Evolutionary conservation across 2,329 filamentous ascomycete genomes (phyloP).

Genomic region (Paecilomyces niveus): DNA sequence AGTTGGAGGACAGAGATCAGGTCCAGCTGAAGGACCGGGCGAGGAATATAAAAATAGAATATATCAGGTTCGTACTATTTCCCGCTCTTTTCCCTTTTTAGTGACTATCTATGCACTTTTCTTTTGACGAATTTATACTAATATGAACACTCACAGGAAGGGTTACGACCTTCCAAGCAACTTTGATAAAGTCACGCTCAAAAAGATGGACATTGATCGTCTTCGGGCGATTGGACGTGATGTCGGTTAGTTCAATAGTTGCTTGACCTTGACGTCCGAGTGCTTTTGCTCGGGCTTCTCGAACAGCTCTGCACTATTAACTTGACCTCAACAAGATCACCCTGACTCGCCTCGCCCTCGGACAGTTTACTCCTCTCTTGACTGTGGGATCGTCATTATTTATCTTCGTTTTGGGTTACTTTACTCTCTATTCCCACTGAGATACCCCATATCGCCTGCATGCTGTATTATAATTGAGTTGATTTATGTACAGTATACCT

Average conservation of each 20-base stretch:
- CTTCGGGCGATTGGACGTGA: neutral
- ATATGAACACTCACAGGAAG: neutral
- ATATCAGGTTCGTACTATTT: conserved; percentile 32
- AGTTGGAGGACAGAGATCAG: conserved; percentile 37
- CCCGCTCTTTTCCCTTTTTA: conserved; percentile 7
- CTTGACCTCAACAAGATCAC: neutral
- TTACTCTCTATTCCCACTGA: neutral
- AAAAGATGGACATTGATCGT: neutral
- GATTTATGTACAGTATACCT: neutral
- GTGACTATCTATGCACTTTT: neutral
- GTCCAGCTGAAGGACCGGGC: conserved; percentile 51
- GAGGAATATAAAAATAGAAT: conserved; percentile 45
- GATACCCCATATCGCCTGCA: neutral
- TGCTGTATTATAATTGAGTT: neutral
- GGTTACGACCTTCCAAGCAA: neutral
- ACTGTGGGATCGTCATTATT: neutral
- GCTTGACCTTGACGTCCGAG: no score
- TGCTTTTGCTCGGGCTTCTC: neutral
- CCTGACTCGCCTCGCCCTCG: neutral
- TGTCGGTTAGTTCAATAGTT: neutral
- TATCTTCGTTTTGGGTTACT: neutral
- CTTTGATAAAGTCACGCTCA: neutral
- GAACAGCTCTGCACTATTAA: neutral
- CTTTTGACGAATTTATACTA: neutral
- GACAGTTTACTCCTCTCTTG: neutral